These are phyloP conservation scores for Ballota nigra DNA, from an alignment of 257 asterid genomes.

Conservation along the genomic window DNA sequence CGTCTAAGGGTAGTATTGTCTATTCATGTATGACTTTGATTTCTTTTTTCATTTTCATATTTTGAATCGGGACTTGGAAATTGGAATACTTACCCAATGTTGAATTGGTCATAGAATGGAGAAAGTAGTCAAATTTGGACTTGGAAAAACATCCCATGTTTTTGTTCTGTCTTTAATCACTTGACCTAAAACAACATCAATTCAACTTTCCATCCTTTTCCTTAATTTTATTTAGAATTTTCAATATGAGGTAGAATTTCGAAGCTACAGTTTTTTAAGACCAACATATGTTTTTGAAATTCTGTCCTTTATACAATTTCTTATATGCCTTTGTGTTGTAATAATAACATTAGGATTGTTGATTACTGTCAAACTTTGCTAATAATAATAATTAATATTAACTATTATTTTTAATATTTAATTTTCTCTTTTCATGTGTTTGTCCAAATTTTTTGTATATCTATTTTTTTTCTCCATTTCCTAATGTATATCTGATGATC, in stretches of 20 bases:
- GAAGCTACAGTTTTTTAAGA: no score
- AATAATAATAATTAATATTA: no score
- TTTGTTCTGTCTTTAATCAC: neutral
- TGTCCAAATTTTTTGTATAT: neutral
- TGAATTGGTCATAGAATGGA: neutral
- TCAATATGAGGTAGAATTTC: no score
- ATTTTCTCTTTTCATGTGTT: neutral
- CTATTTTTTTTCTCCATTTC: neutral
- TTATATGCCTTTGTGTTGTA: no score
- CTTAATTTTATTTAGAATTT: no score
- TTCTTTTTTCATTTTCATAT: no score
- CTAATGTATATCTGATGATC: neutral
- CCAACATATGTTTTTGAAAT: no score
- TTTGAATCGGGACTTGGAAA: neutral
- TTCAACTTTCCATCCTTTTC: neutral
- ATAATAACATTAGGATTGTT: no score
- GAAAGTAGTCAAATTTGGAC: neutral
- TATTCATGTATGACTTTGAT: neutral
- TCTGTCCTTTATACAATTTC: no score
- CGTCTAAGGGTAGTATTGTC: neutral
- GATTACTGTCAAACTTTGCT: no score
- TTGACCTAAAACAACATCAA: neutral
- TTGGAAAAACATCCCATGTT: neutral
- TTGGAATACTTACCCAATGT: neutral
- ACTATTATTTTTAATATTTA: no score